Conservation (phyloP, 2,329 filamentous ascomycete species). For the Fusarium setosum region DNA sequence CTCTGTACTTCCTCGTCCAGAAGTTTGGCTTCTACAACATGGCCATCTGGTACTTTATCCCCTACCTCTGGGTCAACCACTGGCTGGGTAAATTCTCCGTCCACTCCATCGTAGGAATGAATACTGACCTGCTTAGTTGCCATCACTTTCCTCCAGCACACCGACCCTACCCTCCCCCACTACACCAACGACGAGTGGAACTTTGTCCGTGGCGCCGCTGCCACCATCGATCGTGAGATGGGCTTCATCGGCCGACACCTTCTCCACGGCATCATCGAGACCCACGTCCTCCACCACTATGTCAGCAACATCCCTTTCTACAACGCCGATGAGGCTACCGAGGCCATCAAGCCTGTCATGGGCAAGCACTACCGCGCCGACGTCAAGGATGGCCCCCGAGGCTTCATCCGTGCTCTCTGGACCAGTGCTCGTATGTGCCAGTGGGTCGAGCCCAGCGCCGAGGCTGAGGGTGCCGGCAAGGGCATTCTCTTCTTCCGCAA, state of each 20-base stretch:
- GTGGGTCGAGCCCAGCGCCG: constrained; percentile 94
- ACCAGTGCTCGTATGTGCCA: constrained; percentile 88
- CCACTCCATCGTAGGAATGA: not conserved
- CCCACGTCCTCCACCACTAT: constrained; percentile 98
- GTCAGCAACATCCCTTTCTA: constrained; percentile 97
- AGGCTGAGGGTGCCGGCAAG: constrained; percentile 82
- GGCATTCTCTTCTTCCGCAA: constrained; percentile 96
- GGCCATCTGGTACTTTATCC: constrained; percentile 92
- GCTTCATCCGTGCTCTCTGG: constrained; percentile 89
- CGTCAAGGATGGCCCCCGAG: constrained; percentile 77
- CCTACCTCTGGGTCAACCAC: constrained; percentile 98
- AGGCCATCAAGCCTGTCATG: constrained; percentile 96
- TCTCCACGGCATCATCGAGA: constrained; percentile 96
- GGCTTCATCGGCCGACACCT: constrained; percentile 93
- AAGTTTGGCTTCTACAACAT: constrained; percentile 88
- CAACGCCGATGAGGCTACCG: constrained; percentile 91
- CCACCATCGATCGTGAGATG: constrained; percentile 97
- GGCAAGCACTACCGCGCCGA: constrained; percentile 93
- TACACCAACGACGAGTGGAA: constrained; percentile 90
- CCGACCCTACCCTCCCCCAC: constrained; percentile 92
- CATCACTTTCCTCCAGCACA: constrained; percentile 98
- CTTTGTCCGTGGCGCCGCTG: constrained; percentile 91
- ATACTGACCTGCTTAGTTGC: constrained; percentile 73
- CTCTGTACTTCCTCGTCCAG: constrained; percentile 76
- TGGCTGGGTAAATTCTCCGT: constrained; percentile 82